A percentile compares a stretch with the other conserved stretches of the same genome.
Evolutionary conservation across 352 stramenopile genomes (phyloP).

Genomic region (Phytopythium boreale): DNA sequence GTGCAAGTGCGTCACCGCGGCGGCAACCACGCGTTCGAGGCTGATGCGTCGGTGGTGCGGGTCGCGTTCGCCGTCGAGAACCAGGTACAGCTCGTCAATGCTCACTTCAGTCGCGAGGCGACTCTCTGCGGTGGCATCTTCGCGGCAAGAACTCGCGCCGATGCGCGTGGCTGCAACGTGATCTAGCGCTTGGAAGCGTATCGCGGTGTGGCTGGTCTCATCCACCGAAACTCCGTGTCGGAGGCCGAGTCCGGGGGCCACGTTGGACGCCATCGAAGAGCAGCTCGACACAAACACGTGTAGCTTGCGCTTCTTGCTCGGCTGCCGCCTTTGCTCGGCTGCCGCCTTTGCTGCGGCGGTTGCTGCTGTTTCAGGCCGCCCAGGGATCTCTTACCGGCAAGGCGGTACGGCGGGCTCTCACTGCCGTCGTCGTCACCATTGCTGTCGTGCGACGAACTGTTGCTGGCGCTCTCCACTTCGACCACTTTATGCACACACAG

Average conservation of each 20-base stretch:
- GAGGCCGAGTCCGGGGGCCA: neutral
- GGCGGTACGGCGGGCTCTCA: neutral
- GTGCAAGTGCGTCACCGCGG: slow-evolving; percentile 36
- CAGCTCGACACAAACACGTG: slow-evolving; percentile 39
- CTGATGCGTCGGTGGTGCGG: slow-evolving; percentile 18
- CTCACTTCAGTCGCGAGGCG: slow-evolving; percentile 21
- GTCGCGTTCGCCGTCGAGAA: slow-evolving; percentile 12
- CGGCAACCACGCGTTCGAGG: slow-evolving; percentile 28
- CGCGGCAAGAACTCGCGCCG: neutral
- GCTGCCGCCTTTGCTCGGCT: neutral
- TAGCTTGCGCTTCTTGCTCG: slow-evolving; percentile 16
- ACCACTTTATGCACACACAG: slow-evolving; percentile 43
- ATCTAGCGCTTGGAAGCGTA: slow-evolving; percentile 32
- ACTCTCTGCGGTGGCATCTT: neutral
- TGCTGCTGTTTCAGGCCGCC: neutral
- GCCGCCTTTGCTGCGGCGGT: neutral
- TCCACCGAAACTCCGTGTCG: neutral
- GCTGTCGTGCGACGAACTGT: neutral
- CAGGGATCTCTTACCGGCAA: too few relatives aligned
- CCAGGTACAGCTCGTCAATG: slow-evolving; percentile 29
- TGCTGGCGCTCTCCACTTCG: slow-evolving; percentile 9
- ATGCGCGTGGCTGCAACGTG: neutral
- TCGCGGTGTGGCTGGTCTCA: slow-evolving; percentile 9
- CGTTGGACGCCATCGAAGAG: neutral
- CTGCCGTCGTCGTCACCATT: neutral